Evolutionary conservation across 2,329 filamentous ascomycete genomes (phyloP).

Genomic region (Cladophialophora chaetospira): DNA sequence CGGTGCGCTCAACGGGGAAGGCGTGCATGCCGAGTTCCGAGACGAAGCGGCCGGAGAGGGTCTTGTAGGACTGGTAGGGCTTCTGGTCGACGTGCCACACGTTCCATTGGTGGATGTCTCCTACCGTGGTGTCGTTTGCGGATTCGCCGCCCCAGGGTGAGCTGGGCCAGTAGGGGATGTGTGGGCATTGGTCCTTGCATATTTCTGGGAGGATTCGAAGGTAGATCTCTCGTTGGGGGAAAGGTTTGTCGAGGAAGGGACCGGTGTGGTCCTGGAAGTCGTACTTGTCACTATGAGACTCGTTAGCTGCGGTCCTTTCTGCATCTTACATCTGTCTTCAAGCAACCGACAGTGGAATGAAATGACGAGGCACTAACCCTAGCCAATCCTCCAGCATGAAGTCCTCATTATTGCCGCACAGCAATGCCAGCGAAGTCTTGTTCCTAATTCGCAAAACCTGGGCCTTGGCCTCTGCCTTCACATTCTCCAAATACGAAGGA

Average conservation of each 20-base stretch:
- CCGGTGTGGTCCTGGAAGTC: constrained; percentile 78
- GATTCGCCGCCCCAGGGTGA: constrained; percentile 81
- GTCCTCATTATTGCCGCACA: constrained; percentile 92
- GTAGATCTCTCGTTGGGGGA: constrained; percentile 90
- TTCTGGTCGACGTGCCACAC: constrained; percentile 59
- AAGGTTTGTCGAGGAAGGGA: constrained; percentile 85
- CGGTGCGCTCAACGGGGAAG: constrained; percentile 80
- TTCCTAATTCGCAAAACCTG: constrained; percentile 73
- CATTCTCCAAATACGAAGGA: constrained; percentile 62
- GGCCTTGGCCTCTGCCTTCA: constrained; percentile 66
- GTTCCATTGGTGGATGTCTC: constrained; percentile 94
- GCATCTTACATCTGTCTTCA: too few species aligned
- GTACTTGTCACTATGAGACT: too few species aligned
- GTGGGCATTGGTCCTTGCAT: constrained; percentile 67
- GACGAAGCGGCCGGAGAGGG: constrained; percentile 83
- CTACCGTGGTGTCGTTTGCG: constrained; percentile 72
- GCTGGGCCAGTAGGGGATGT: constrained; percentile 72
- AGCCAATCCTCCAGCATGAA: constrained; percentile 86
- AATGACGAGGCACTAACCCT: too few species aligned
- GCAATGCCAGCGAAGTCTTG: constrained; percentile 84
- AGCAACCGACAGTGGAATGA: too few species aligned
- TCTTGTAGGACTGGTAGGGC: constrained; percentile 86
- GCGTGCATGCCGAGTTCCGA: constrained; percentile 95
- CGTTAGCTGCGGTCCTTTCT: too few species aligned
- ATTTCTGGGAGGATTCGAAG: constrained; percentile 81